Base-by-base conservation (phyloP, 805 yeast species). In the Tetrapisispora taiwanensis region DNA sequence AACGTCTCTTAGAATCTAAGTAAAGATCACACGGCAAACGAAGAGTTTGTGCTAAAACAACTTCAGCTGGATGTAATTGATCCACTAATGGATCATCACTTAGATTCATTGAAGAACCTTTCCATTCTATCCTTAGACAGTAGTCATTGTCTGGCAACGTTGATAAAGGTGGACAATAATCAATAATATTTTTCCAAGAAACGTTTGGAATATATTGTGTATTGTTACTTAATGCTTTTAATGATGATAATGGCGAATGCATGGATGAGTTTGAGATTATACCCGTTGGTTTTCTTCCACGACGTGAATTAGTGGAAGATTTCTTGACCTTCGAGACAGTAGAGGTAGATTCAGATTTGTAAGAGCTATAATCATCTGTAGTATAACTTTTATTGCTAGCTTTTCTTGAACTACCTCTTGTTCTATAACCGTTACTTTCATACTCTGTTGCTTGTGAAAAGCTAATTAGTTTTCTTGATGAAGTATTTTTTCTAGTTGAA, bases 81-180 rank as follows among this genome's bases (percentile, higher is more conserved):
- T 67, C 67, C 39, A 74, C 63, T 52, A 84, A 73, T 22, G 95
- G 92, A 63, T 90, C 97, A 36, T 65, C 56, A 18, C 79, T 70
- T 44, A 89, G 72, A 62, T 85, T 92, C 96, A 89, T 88, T 33
- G 96, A 92, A 53, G 87, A 95, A 10, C 97, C 97, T 67, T 89
- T 89, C 97, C 97, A 89, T 62, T 90, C 97, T 35, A 92, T 84
- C 59, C 81, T 81, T 52, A 88, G 70, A 52, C 85, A 78, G 66
- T 81, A 79, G 54, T 78, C 79, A 50, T 70, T 76, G 4, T 33
- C 36, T 4, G 95, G 95, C 52, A 88, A 70, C 1, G 83, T 71
- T 4, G 69, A 55, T 6, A 75, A 52, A 15, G 81, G 70, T 3
- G 96, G 96, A 14, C 85, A 76, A 62, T 72, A 87, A 64, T 88